These are phyloP conservation scores for Lecanosticta acicola DNA, from an alignment of 2,329 filamentous ascomycete species.

Conservation along the genomic window DNA sequence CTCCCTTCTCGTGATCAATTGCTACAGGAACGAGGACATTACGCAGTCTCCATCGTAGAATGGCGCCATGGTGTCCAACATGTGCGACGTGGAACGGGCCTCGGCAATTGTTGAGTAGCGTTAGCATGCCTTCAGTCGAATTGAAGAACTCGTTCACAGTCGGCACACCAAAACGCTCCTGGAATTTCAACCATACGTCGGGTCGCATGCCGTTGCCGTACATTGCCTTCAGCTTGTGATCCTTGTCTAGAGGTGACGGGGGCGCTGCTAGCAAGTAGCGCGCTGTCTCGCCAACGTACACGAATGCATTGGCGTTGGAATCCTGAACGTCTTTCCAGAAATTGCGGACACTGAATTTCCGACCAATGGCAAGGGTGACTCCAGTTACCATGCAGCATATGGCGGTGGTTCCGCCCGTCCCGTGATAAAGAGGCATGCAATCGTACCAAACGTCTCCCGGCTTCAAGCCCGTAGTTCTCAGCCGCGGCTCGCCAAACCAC, in stretches of 20 bases:
- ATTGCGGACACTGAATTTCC: slow-evolving; percentile 60
- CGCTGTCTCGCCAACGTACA: slow-evolving; percentile 73
- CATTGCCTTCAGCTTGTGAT: slow-evolving; percentile 55
- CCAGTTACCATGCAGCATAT: slow-evolving; percentile 53
- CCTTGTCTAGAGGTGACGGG: slow-evolving; percentile 54
- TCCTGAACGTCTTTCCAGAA: slow-evolving; percentile 71
- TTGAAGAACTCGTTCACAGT: slow-evolving; percentile 71
- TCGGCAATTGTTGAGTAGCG: slow-evolving; percentile 38
- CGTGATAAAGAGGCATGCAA: slow-evolving; percentile 74
- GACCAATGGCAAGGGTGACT: slow-evolving; percentile 56
- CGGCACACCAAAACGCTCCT: slow-evolving; percentile 57
- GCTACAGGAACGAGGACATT: slow-evolving; percentile 60
- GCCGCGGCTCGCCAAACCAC: slow-evolving; percentile 34
- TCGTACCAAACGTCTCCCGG: slow-evolving; percentile 62
- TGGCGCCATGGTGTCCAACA: slow-evolving; percentile 65
- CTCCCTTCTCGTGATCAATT: slow-evolving; percentile 62
- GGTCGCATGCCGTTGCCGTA: slow-evolving; percentile 64
- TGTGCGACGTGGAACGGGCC: slow-evolving; percentile 58
- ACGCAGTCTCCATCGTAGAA: slow-evolving; percentile 50
- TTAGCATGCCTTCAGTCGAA: slow-evolving; percentile 66
- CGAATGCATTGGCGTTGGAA: slow-evolving; percentile 62
- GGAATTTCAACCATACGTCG: slow-evolving; percentile 62
- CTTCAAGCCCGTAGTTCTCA: slow-evolving; percentile 33
- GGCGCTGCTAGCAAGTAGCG: slow-evolving; percentile 67
- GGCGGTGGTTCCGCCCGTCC: slow-evolving; percentile 60